Percentiles rank a stretch among this genome's conserved stretches.
These are phyloP conservation scores for Gardenia jasminoides DNA, from an alignment of 257 asterid species.

Conservation along the genomic window DNA sequence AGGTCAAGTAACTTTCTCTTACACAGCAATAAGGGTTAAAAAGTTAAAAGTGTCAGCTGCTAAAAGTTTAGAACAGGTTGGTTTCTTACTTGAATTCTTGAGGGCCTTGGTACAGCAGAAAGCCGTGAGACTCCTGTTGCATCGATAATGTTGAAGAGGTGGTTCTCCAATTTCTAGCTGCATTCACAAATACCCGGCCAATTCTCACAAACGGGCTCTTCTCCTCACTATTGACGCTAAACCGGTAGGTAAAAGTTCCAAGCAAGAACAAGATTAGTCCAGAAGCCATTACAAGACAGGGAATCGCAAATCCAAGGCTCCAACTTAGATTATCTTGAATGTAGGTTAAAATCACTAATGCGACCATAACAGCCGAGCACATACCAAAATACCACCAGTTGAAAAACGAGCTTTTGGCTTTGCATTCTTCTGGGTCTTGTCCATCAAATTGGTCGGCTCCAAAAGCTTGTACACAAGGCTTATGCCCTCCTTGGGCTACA, in stretches of 20 bases:
- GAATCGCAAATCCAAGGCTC: conserved; percentile 47
- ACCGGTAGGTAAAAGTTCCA: conserved; percentile 38
- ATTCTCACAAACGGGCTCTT: conserved; percentile 22
- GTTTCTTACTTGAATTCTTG: conserved; percentile 34
- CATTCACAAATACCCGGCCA: conserved; percentile 27
- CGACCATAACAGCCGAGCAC: conserved; percentile 19
- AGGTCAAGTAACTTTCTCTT: too few species aligned
- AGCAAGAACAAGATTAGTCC: conserved; percentile 33
- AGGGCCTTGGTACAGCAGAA: conserved; percentile 26
- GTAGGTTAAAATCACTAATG: conserved; percentile 25
- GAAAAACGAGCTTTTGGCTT: too few species aligned
- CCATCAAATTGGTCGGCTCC: too few species aligned
- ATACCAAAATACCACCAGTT: conserved; percentile 42
- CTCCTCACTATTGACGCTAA: conserved; percentile 13
- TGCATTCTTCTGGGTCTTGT: too few species aligned
- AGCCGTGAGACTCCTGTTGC: conserved; percentile 22
- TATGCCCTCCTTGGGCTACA: too few species aligned
- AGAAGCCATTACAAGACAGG: conserved; percentile 33
- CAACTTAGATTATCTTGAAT: conserved; percentile 42
- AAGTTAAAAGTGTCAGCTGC: too few species aligned
- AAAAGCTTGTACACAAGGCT: too few species aligned
- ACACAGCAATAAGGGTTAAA: too few species aligned
- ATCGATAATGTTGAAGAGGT: conserved; percentile 18
- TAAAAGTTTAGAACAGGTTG: background rate
- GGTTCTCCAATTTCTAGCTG: conserved; percentile 25